These are phyloP conservation scores for Psilocybe mexicana DNA, from an alignment of 1,284 basidiomycete species.

Conservation along the genomic window DNA sequence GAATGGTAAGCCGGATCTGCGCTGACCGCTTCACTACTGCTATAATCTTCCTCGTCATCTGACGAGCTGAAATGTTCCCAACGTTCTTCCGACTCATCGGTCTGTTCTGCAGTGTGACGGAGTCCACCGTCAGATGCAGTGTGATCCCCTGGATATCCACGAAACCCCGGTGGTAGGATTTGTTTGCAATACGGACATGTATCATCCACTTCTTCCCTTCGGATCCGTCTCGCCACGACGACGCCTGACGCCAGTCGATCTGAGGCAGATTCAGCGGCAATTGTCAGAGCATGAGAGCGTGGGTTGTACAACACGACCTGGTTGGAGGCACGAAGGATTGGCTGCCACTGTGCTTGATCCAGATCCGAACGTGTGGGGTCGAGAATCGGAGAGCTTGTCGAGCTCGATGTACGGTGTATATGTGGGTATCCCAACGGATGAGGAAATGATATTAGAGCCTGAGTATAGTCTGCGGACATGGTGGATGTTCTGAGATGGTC, in stretches of 20 bases:
- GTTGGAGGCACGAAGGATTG: conserved; percentile 76
- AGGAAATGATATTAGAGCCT: background rate
- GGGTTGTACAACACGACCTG: conserved; percentile 90
- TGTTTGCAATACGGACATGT: conserved; percentile 76
- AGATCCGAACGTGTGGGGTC: background rate
- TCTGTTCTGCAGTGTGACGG: conserved; percentile 4
- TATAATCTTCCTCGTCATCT: conserved; percentile 28
- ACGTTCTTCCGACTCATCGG: conserved; percentile 9
- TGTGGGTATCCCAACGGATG: background rate
- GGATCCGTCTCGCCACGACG: conserved; percentile 17
- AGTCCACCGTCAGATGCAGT: conserved; percentile 7
- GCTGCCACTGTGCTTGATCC: conserved; percentile 52
- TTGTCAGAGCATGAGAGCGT: conserved; percentile 80
- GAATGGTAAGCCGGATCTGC: conserved; percentile 42
- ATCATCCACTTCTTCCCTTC: conserved; percentile 19
- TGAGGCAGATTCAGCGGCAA: conserved; percentile 32
- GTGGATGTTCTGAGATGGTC: background rate
- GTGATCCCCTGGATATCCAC: conserved; percentile 11
- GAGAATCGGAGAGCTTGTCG: background rate
- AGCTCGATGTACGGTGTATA: background rate
- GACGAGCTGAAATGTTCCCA: conserved; percentile 17
- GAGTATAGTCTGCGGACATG: background rate
- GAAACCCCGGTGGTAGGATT: conserved; percentile 45
- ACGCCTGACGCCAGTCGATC: conserved; percentile 11
- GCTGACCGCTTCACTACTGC: conserved; percentile 31